phyloP scores from a whole-genome alignment of 2,329 filamentous ascomycete genomes.

The Uncinocarpus reesii region DNA sequence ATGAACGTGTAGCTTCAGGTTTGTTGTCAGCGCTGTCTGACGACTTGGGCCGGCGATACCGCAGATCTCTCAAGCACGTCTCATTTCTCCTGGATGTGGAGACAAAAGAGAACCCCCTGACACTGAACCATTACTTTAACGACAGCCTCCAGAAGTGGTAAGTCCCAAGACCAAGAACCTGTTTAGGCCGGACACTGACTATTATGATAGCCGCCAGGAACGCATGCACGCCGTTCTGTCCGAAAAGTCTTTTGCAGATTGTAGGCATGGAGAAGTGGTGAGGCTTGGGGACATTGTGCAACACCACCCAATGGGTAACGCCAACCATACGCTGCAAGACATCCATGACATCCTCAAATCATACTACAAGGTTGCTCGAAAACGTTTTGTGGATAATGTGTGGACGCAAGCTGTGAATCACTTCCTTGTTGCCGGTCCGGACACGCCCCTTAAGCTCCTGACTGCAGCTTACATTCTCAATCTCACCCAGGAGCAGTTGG shows the following conservation, averaged over 20 bases:
- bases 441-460: constrained; percentile 46
- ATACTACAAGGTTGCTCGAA: constrained; percentile 53
- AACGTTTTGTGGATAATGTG: constrained; percentile 54
- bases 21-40: too few relatives aligned
- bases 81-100: constrained; percentile 47
- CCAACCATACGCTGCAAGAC: constrained; percentile 37
- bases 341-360: constrained; percentile 51
- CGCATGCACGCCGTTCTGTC: too few relatives aligned
- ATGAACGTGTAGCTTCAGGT: too few relatives aligned
- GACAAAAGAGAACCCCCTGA: constrained; percentile 37
- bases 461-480: constrained; percentile 42
- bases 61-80: constrained; percentile 40
- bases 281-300: constrained; percentile 16
- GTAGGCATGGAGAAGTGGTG: constrained; percentile 2
- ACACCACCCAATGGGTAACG: constrained; percentile 29
- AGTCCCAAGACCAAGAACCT: neutral
- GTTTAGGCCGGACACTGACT: too few relatives aligned
- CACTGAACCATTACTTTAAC: constrained; percentile 45
- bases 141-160: constrained; percentile 35
- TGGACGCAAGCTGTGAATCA: constrained; percentile 49
- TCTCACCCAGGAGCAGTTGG: constrained; percentile 42
- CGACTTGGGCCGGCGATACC: constrained; percentile 39
- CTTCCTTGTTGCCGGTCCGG: constrained; percentile 42
- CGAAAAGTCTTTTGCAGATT: too few relatives aligned
- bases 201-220: too few relatives aligned